A percentile compares a stretch with the other conserved stretches of the same genome.
These are phyloP conservation scores for Samsoniella hepiali DNA, from an alignment of 2,329 filamentous ascomycete species.

Conservation along the genomic window DNA sequence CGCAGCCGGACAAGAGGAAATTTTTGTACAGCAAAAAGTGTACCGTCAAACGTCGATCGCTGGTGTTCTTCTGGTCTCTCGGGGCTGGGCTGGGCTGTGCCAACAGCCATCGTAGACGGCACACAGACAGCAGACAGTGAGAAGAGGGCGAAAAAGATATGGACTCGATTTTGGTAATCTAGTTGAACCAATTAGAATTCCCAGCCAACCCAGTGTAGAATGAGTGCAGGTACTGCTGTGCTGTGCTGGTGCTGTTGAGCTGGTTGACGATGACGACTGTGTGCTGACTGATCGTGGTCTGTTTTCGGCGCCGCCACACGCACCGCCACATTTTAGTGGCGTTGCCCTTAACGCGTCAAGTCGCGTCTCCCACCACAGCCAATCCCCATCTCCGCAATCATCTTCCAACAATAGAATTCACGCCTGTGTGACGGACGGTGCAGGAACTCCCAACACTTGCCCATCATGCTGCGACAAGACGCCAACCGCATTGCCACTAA, in stretches of 20 bases:
- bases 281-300: background rate
- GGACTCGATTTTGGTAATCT: too few species aligned
- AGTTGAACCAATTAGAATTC: too few species aligned
- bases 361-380: slow-evolving; percentile 31
- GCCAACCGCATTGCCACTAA: slow-evolving; percentile 62
- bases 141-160: too few species aligned
- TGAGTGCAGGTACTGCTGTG: background rate
- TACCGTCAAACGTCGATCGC: too few species aligned
- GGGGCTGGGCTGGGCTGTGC: too few species aligned
- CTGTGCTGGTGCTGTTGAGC: background rate
- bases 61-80: too few species aligned
- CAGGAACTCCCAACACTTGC: background rate
- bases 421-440: background rate
- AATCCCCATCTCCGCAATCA: slow-evolving; percentile 11
- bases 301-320: background rate
- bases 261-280: background rate
- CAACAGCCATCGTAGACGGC: too few species aligned
- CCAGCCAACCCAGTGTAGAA: too few species aligned
- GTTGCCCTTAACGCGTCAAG: slow-evolving; percentile 30
- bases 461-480: slow-evolving; percentile 48
- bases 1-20: too few species aligned
- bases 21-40: too few species aligned
- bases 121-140: too few species aligned
- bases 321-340: slow-evolving; percentile 14
- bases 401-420: background rate